These are phyloP conservation scores for Austroboletus niveus DNA, from an alignment of 1,284 basidiomycete genomes.

Conservation along the genomic window DNA sequence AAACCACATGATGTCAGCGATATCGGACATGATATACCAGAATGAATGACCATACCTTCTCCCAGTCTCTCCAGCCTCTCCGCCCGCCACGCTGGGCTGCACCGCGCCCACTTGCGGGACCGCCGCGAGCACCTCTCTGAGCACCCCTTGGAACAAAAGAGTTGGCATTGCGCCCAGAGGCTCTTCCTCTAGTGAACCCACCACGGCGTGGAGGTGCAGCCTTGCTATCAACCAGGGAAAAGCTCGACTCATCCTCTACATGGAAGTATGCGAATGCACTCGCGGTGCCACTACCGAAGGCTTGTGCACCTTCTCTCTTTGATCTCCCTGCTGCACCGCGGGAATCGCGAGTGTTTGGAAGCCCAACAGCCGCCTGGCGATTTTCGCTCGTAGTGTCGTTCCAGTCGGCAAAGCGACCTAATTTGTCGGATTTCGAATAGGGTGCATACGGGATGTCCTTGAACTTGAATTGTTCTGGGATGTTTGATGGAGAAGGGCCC, in stretches of 20 bases:
- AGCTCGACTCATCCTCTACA: constrained; percentile 96
- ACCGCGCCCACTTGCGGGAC: constrained; percentile 40
- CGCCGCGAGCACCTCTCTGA: constrained; percentile 46
- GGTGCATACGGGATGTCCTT: constrained; percentile 95
- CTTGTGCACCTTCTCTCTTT: constrained; percentile 64
- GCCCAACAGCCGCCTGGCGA: constrained; percentile 56
- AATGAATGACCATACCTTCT: constrained; percentile 61
- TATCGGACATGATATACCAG: constrained; percentile 1
- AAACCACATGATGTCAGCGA: constrained; percentile 5
- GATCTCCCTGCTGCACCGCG: constrained; percentile 53
- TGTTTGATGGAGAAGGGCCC: constrained; percentile 75
- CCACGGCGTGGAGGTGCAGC: constrained; percentile 62
- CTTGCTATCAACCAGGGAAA: constrained; percentile 95
- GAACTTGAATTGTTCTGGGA: constrained; percentile 80
- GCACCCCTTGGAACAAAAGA: constrained; percentile 46
- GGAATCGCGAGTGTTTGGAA: constrained; percentile 45
- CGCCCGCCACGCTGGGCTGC: constrained; percentile 63
- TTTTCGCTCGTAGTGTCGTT: constrained; percentile 72
- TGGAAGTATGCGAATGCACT: constrained; percentile 99
- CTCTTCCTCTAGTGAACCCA: constrained; percentile 60
- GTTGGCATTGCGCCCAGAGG: constrained; percentile 42
- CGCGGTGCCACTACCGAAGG: constrained; percentile 80
- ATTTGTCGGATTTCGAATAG: constrained; percentile 97
- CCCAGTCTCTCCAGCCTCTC: constrained; percentile 92
- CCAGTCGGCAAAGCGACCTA: constrained; percentile 98